A percentile compares a stretch with the other conserved stretches of the same genome.
phyloP scores from a whole-genome alignment of 164 flowering plant species.

The Litsea cubeba region DNA sequence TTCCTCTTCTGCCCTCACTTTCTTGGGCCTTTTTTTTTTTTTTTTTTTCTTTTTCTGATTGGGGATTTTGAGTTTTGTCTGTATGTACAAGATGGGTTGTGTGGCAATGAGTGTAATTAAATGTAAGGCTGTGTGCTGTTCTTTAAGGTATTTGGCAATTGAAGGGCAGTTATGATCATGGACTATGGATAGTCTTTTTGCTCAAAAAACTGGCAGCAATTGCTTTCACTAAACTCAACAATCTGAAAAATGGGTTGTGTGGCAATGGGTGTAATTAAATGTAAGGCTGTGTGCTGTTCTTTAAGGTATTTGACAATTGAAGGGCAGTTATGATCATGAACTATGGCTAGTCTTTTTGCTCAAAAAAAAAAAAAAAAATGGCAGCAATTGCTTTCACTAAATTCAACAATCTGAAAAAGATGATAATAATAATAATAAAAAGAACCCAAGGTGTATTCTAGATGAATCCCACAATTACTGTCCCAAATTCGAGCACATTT shows the following conservation, averaged over 20 bases:
- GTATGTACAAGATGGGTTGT: constrained; percentile 5
- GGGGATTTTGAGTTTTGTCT: background rate
- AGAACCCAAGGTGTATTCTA: background rate
- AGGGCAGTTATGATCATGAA: background rate
- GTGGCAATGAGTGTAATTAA: constrained; percentile 9
- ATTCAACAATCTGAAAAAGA: too few relatives aligned
- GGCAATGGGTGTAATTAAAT: constrained; percentile 10
- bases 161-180: constrained; percentile 1
- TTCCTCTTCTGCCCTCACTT: background rate
- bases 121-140: constrained; percentile 8
- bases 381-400: background rate
- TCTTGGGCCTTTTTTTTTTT: background rate
- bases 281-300: constrained; percentile 7
- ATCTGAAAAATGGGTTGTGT: background rate
- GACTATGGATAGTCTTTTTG: background rate
- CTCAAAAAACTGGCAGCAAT: background rate
- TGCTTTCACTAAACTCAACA: background rate
- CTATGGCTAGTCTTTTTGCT: background rate
- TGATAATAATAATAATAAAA: background rate
- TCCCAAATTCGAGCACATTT: background rate
- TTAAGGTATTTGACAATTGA: background rate
- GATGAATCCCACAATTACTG: background rate
- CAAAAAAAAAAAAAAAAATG: background rate
- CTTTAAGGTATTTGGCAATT: background rate
- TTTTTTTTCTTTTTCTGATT: background rate